Conservation (phyloP, 257 asterid species). For the Plantago major region DNA sequence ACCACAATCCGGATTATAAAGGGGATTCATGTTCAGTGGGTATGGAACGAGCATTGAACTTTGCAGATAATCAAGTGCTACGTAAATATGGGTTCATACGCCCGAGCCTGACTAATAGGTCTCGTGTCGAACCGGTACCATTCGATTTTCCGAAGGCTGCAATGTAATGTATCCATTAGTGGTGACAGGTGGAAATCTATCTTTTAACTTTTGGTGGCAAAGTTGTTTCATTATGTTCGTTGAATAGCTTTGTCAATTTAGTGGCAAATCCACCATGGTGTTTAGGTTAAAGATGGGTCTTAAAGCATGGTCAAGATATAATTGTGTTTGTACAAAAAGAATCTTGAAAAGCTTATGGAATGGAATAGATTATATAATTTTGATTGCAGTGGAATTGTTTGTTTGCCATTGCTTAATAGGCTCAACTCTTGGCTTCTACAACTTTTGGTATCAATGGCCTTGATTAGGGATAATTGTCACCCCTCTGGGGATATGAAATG, state of each 20-base stretch:
- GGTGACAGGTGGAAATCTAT: background rate
- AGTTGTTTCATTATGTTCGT: background rate
- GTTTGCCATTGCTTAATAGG: background rate
- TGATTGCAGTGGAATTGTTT: background rate
- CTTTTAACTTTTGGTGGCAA: background rate
- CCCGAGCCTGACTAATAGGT: slow-evolving; percentile 27
- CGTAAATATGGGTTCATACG: slow-evolving; percentile 52
- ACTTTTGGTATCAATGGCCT: background rate
- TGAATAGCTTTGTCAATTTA: background rate
- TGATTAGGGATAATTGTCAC: slow-evolving; percentile 6
- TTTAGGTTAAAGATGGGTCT: background rate
- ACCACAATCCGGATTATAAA: slow-evolving; percentile 44
- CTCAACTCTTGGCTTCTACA: background rate
- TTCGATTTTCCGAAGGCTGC: slow-evolving; percentile 31
- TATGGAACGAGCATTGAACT: slow-evolving; percentile 61
- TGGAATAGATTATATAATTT: background rate
- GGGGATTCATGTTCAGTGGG: slow-evolving; percentile 51
- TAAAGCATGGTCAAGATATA: background rate
- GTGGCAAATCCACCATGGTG: background rate
- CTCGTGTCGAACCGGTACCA: slow-evolving; percentile 32
- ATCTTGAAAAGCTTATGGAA: background rate
- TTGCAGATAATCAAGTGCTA: slow-evolving; percentile 71
- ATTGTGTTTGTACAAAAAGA: slow-evolving; percentile 1
- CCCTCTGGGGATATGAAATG: background rate
- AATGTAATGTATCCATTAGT: background rate